Percentiles rank a stretch among this genome's conserved stretches.
Evolutionary conservation across 345 rosid species (phyloP).

Genomic region (Lumnitzera littorea): DNA sequence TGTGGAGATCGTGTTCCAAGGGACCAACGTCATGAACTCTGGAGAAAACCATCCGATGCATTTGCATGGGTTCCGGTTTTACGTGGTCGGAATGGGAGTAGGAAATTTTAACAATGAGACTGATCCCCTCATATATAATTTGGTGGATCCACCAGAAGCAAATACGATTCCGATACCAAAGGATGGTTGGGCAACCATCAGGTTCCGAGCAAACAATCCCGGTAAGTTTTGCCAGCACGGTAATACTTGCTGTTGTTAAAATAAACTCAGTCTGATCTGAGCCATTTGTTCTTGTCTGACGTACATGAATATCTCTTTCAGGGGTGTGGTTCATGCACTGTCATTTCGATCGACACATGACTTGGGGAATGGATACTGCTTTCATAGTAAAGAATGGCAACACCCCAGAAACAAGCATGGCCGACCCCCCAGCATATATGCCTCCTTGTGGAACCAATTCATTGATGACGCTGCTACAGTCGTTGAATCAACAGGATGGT

Average conservation of each 20-base stretch:
- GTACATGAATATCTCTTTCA: neutral
- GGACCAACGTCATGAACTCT: slow-evolving; percentile 23
- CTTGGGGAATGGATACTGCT: slow-evolving; percentile 37
- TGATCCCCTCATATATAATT: slow-evolving; percentile 19
- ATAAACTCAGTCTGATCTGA: no score
- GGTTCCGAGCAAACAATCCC: slow-evolving; percentile 25
- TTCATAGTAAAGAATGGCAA: slow-evolving; percentile 31
- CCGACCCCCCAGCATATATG: slow-evolving; percentile 34
- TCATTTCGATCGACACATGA: slow-evolving; percentile 32
- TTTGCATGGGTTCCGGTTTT: slow-evolving; percentile 25
- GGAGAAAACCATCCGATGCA: slow-evolving; percentile 34
- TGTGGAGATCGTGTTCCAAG: slow-evolving; percentile 29
- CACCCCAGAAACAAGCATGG: slow-evolving; percentile 6
- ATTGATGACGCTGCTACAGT: neutral
- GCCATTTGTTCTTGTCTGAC: no score
- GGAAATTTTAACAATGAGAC: slow-evolving; percentile 20
- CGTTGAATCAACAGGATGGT: neutral
- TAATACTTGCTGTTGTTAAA: no score
- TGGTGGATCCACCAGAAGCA: slow-evolving; percentile 26
- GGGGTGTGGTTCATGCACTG: slow-evolving; percentile 54
- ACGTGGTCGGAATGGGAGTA: slow-evolving; percentile 17
- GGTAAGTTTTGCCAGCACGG: slow-evolving; percentile 7
- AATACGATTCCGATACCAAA: slow-evolving; percentile 23
- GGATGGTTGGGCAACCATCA: slow-evolving; percentile 26
- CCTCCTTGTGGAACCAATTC: slow-evolving; percentile 23